Percentiles rank a stretch among this genome's conserved stretches.
These are phyloP conservation scores for Monilinia fructigena DNA, from an alignment of 2,329 filamentous ascomycete genomes.

Conservation along the genomic window DNA sequence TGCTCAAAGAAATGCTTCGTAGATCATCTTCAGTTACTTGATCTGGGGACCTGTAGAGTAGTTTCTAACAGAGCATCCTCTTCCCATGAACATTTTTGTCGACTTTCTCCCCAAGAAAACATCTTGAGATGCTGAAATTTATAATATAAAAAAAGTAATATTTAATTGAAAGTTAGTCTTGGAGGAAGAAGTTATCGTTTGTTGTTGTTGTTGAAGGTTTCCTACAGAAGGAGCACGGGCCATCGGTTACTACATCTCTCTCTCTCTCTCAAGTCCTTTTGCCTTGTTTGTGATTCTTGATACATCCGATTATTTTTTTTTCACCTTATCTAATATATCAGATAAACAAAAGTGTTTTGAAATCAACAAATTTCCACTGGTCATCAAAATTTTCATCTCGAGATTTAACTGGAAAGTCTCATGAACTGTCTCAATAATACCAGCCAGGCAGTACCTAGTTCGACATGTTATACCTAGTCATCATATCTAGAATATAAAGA, in stretches of 20 bases:
- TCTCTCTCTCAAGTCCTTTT: not conserved
- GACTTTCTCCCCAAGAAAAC: not conserved
- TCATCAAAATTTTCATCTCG: not conserved
- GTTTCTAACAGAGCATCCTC: constrained; percentile 1
- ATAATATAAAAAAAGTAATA: not conserved
- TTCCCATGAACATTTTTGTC: not conserved
- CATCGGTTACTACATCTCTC: not conserved
- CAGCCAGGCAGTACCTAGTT: not conserved
- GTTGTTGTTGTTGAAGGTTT: not conserved
- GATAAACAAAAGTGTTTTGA: not conserved
- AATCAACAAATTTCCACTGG: not conserved
- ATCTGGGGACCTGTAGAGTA: constrained; percentile 22
- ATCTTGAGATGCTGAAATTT: constrained; percentile 1
- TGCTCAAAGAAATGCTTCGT: constrained; percentile 27
- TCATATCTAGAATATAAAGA: not conserved
- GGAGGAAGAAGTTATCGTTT: not conserved
- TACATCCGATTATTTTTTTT: not conserved
- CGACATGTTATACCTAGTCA: not conserved
- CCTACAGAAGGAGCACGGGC: not conserved
- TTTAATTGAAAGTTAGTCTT: constrained; percentile 1
- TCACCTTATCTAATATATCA: not conserved
- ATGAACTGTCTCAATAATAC: not conserved
- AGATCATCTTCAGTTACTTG: constrained; percentile 29
- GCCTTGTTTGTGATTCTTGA: not conserved
- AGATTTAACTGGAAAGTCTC: not conserved